These are phyloP conservation scores for Trypanosoma platydactyli DNA, from an alignment of 208 protist genomes.

Conservation along the genomic window DNA sequence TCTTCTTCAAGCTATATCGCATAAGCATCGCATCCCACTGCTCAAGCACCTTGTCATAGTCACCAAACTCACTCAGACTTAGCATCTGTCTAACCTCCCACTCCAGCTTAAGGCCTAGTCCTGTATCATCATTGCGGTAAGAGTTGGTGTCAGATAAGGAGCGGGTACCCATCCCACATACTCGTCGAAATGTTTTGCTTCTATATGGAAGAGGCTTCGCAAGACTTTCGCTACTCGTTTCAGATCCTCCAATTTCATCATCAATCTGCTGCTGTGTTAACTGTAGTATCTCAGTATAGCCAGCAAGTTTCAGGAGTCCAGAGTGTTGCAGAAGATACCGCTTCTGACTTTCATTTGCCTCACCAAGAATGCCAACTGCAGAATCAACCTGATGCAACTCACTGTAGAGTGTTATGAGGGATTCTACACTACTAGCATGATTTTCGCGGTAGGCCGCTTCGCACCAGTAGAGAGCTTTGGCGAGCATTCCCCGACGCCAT, in stretches of 20 bases:
- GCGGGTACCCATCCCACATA: slow-evolving; percentile 40
- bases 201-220: slow-evolving; percentile 23
- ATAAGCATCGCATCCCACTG: slow-evolving; percentile 58
- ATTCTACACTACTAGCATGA: slow-evolving; percentile 60
- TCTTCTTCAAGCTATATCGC: slow-evolving; percentile 26
- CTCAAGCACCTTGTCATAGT: slow-evolving; percentile 70
- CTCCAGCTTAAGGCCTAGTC: slow-evolving; percentile 43
- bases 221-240: slow-evolving; percentile 44
- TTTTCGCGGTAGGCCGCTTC: slow-evolving; percentile 82
- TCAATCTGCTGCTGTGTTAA: slow-evolving; percentile 72
- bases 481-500: slow-evolving; percentile 85
- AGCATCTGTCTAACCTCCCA: slow-evolving; percentile 60
- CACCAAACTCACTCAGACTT: slow-evolving; percentile 76
- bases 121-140: slow-evolving; percentile 37
- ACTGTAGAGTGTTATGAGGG: slow-evolving; percentile 80
- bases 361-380: slow-evolving; percentile 75
- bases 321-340: slow-evolving; percentile 64
- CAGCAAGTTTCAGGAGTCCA: slow-evolving; percentile 76
- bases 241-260: slow-evolving; percentile 38
- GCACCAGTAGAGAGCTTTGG: slow-evolving; percentile 86
- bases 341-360: slow-evolving; percentile 60
- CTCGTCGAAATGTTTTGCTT: slow-evolving; percentile 34
- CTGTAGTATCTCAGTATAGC: slow-evolving; percentile 68
- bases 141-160: slow-evolving; percentile 48
- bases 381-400: slow-evolving; percentile 80